Conservation (phyloP, 2,329 filamentous ascomycete species). For the Aspergillus caelatus region DNA sequence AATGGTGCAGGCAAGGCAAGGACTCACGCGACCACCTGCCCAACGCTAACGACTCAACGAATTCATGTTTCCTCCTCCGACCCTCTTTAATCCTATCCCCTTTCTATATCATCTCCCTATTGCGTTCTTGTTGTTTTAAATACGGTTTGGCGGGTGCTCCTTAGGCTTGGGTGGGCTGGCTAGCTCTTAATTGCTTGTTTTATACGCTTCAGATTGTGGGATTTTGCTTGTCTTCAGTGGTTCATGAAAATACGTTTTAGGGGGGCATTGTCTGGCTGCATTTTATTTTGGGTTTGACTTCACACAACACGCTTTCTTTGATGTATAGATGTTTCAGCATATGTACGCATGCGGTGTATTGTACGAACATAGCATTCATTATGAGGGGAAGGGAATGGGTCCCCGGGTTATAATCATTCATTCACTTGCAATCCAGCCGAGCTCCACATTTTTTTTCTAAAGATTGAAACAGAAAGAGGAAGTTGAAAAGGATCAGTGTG, state of each 20-base stretch:
- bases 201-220: slow-evolving; percentile 7
- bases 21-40: slow-evolving; percentile 42
- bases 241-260: background rate
- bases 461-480: background rate
- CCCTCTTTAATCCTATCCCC: slow-evolving; percentile 12
- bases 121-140: slow-evolving; percentile 4
- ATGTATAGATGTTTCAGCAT: slow-evolving; percentile 15
- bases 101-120: slow-evolving; percentile 15
- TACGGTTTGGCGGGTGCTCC: slow-evolving; percentile 11
- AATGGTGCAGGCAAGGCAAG: slow-evolving; percentile 46
- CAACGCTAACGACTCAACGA: slow-evolving; percentile 40
- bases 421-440: background rate
- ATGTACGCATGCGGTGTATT: background rate
- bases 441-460: background rate
- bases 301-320: slow-evolving; percentile 8
- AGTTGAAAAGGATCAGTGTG: background rate
- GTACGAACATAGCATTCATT: background rate
- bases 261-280: slow-evolving; percentile 6
- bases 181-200: slow-evolving; percentile 10
- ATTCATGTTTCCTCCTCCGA: slow-evolving; percentile 16
- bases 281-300: slow-evolving; percentile 5
- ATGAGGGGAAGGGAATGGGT: background rate
- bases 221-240: slow-evolving; percentile 1
- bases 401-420: background rate
- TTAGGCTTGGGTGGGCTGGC: slow-evolving; percentile 16